Evolutionary conservation across 345 rosid species (phyloP).

Genomic region (Eucalyptus curtisii): DNA sequence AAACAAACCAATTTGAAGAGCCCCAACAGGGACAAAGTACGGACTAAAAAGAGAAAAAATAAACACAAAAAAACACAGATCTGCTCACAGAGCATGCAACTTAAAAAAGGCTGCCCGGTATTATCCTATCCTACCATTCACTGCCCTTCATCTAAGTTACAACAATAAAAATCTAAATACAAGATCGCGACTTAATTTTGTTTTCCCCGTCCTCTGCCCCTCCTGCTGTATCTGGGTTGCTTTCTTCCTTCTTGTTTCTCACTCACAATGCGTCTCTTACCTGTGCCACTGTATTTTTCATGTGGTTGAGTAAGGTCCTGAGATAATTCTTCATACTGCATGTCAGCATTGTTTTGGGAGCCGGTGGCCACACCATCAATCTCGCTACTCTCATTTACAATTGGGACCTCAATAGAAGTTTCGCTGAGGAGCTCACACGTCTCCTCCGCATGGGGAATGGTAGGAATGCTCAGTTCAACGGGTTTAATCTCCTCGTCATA

Average conservation of each 20-base stretch:
- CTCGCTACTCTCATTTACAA: conserved; percentile 1
- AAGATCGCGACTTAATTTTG: background rate
- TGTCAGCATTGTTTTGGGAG: conserved; percentile 43
- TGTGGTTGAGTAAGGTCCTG: conserved; percentile 12
- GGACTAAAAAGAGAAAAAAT: background rate
- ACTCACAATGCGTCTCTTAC: conserved; percentile 1
- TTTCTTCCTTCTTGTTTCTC: conserved; percentile 34
- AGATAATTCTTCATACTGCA: conserved; percentile 28
- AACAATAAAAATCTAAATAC: background rate
- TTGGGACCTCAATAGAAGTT: conserved; percentile 27
- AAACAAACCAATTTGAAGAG: background rate
- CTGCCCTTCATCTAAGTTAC: conserved; percentile 11
- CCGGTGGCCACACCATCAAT: conserved; percentile 15
- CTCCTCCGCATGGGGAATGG: conserved; percentile 1
- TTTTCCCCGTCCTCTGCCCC: conserved; percentile 35
- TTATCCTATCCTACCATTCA: background rate
- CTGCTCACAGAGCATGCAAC: background rate
- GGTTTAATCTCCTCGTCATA: conserved; percentile 10
- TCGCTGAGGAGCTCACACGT: conserved; percentile 21
- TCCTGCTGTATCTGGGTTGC: conserved; percentile 24
- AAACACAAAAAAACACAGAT: background rate
- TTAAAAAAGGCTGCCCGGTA: background rate
- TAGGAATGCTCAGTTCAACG: background rate
- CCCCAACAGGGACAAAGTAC: background rate
- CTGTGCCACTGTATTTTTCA: conserved; percentile 3